Percentiles rank a stretch among this genome's conserved stretches.
Evolutionary conservation across 768 basidiomycete species (phyloP).

Genomic region (Dacryopinax primogenitus): DNA sequence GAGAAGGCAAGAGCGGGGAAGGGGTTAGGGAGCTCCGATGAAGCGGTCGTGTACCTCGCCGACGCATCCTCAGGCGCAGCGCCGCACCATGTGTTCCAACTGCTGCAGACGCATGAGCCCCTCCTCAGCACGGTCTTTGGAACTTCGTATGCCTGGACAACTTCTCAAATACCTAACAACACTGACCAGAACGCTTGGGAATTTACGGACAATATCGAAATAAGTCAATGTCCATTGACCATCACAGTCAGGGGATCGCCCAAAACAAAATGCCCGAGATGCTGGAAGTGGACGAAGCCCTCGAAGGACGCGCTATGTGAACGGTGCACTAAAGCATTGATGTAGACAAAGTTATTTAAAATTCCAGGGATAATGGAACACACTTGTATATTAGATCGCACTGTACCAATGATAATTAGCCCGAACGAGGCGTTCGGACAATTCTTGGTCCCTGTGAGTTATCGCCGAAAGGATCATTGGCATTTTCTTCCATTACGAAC

Average conservation of each 20-base stretch:
- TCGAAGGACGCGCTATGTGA: slow-evolving; percentile 44
- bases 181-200: slow-evolving; percentile 26
- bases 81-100: slow-evolving; percentile 19
- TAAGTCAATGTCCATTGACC: slow-evolving; percentile 24
- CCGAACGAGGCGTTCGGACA: background rate
- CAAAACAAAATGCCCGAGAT: slow-evolving; percentile 69
- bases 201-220: slow-evolving; percentile 11
- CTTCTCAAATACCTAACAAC: slow-evolving; percentile 28
- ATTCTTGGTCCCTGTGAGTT: background rate
- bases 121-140: slow-evolving; percentile 66
- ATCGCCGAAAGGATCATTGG: background rate
- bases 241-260: slow-evolving; percentile 52
- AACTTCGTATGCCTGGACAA: slow-evolving; percentile 54
- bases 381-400: background rate
- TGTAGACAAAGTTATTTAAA: background rate
- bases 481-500: background rate
- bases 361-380: background rate
- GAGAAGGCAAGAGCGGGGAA: slow-evolving; percentile 67
- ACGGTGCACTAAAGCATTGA: slow-evolving; percentile 38
- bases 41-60: slow-evolving; percentile 55
- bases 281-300: slow-evolving; percentile 64
- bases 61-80: background rate
- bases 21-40: slow-evolving; percentile 58
- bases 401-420: background rate
- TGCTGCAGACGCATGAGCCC: slow-evolving; percentile 20